A percentile compares a stretch with the other conserved stretches of the same genome.
Conservation (phyloP, 164 flowering plant genomes). For the Amborella trichopoda region DNA sequence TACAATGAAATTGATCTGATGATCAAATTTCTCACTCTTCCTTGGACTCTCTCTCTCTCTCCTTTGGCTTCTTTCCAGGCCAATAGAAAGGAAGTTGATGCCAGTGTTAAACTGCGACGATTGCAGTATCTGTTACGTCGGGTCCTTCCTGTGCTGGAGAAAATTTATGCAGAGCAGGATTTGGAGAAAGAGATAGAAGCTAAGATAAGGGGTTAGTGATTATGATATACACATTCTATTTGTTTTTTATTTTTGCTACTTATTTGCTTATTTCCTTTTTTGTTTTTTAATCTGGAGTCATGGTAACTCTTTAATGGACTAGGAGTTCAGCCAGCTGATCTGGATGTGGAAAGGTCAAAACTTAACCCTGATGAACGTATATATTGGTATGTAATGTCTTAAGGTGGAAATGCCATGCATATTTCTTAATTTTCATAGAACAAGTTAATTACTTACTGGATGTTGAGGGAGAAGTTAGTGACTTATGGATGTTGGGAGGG, state of each 20-base stretch:
- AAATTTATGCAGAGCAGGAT: background rate
- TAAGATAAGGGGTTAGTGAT: background rate
- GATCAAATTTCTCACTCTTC: background rate
- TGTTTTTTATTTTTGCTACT: background rate
- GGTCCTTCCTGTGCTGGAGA: background rate
- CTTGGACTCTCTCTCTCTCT: too few relatives aligned
- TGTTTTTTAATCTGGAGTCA: background rate
- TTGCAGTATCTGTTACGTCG: background rate
- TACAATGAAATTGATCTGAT: background rate
- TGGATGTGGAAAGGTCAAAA: constrained; percentile 21
- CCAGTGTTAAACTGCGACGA: background rate
- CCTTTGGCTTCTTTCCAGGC: background rate
- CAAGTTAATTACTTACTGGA: too few relatives aligned
- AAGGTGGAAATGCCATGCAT: too few relatives aligned
- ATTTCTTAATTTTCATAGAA: background rate
- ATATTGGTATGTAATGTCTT: constrained; percentile 74
- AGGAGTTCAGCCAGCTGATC: constrained; percentile 32
- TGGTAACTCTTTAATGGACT: constrained; percentile 1
- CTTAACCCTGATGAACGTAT: constrained; percentile 53
- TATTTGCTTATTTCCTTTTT: background rate
- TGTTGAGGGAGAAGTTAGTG: too few relatives aligned
- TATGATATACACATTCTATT: background rate
- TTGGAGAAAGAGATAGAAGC: constrained; percentile 1
- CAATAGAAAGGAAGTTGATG: background rate
- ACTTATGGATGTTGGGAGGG: too few relatives aligned